Conservation (phyloP, 2,329 filamentous ascomycete species). For the Scleromitrula shiraiana region DNA sequence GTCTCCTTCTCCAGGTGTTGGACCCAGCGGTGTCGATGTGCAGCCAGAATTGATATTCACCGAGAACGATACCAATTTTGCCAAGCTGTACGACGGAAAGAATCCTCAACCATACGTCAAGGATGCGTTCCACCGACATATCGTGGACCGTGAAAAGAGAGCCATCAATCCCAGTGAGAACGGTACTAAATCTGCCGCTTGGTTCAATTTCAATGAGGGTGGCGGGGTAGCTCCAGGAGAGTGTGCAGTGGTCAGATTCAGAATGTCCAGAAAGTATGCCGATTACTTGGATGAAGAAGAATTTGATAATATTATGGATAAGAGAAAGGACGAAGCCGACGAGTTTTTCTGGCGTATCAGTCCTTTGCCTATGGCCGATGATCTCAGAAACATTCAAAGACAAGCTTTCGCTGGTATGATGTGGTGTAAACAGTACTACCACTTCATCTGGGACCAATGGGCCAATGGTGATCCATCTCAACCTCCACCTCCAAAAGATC, state of each 20-base stretch:
- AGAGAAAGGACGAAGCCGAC: conserved; percentile 80
- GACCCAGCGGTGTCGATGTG: conserved; percentile 71
- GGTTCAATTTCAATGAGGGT: conserved; percentile 86
- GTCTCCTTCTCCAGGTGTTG: conserved; percentile 83
- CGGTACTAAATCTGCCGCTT: conserved; percentile 85
- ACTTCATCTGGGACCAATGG: conserved; percentile 98
- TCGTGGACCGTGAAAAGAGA: conserved; percentile 72
- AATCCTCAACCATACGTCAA: conserved; percentile 85
- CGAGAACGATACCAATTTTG: conserved; percentile 88
- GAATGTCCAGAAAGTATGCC: conserved; percentile 67
- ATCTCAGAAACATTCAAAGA: conserved; percentile 88
- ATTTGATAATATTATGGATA: conserved; percentile 85
- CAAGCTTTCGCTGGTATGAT: conserved; percentile 95
- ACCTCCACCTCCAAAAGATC: conserved; percentile 72
- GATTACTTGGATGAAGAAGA: conserved; percentile 84
- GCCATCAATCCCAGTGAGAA: conserved; percentile 72
- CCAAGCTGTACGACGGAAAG: conserved; percentile 65
- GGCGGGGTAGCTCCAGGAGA: conserved; percentile 83
- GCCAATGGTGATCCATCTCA: conserved; percentile 86
- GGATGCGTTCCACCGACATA: conserved; percentile 85
- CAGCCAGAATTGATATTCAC: conserved; percentile 83
- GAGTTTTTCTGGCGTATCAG: conserved; percentile 94
- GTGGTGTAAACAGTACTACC: conserved; percentile 96
- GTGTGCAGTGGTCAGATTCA: conserved; percentile 91
- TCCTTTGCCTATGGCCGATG: conserved; percentile 86